Evolutionary conservation across 2,329 filamentous ascomycete genomes (phyloP).

Genomic region (Colletotrichum orbiculare): DNA sequence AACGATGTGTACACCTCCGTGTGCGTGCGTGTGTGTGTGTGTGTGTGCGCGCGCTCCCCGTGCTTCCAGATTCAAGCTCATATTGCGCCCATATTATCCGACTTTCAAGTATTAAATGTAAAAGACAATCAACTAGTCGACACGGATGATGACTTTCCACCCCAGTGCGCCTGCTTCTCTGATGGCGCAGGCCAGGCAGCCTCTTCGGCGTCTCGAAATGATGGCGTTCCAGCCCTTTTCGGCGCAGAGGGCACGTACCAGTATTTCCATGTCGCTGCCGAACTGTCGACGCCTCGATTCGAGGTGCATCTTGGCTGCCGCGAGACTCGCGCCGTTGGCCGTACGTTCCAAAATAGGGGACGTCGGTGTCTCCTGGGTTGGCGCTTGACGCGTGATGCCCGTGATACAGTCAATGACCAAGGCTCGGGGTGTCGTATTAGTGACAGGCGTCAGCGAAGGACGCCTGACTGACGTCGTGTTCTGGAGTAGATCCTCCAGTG

Average conservation of each 20-base stretch:
- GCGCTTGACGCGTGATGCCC: constrained; percentile 55
- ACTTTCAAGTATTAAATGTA: constrained; percentile 6
- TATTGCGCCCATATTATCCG: constrained; percentile 5
- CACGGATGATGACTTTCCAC: constrained; percentile 74
- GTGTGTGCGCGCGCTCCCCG: constrained; percentile 1
- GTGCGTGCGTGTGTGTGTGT: constrained; percentile 9
- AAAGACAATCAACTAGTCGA: constrained; percentile 53
- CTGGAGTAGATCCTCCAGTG: constrained; percentile 60
- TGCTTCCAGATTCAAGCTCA: neutral
- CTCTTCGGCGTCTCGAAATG: constrained; percentile 73
- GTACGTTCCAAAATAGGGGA: constrained; percentile 58
- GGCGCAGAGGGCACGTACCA: constrained; percentile 79
- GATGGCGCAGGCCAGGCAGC: constrained; percentile 79
- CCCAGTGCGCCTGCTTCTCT: constrained; percentile 78
- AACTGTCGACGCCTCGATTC: constrained; percentile 68
- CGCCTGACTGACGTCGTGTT: constrained; percentile 46
- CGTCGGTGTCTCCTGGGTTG: constrained; percentile 57
- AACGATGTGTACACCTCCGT: constrained; percentile 30
- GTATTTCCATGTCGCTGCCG: constrained; percentile 74
- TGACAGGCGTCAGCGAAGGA: constrained; percentile 44
- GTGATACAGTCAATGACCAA: constrained; percentile 74
- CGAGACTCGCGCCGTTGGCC: constrained; percentile 51
- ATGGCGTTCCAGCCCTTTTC: constrained; percentile 80
- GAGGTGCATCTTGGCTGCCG: constrained; percentile 64
- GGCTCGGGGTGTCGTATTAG: constrained; percentile 53